Conservation (phyloP, 306 rosid genomes). For the Prunus campanulata region DNA sequence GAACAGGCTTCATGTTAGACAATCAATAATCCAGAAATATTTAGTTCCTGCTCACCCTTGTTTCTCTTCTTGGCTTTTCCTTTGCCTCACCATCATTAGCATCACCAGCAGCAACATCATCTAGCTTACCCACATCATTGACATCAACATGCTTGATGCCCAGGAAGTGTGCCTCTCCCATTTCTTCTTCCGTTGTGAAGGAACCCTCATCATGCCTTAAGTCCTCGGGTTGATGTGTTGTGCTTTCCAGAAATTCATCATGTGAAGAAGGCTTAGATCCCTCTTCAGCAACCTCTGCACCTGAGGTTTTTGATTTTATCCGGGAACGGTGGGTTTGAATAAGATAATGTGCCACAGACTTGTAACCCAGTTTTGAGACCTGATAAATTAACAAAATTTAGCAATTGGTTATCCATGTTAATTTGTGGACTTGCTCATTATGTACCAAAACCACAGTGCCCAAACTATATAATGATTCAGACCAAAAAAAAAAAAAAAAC, state of each 20-base stretch:
- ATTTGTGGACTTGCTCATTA: background rate
- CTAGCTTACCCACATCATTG: background rate
- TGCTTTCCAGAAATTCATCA: background rate
- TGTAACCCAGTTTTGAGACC: slow-evolving; percentile 42
- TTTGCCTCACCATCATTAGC: slow-evolving; percentile 5
- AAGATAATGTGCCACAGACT: slow-evolving; percentile 55
- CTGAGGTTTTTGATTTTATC: slow-evolving; percentile 12
- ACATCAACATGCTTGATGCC: background rate
- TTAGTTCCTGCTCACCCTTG: slow-evolving; percentile 3
- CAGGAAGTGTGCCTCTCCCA: too few relatives aligned
- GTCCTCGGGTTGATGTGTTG: too few relatives aligned
- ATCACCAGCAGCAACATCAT: background rate
- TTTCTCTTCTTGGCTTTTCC: slow-evolving; percentile 7
- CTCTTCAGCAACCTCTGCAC: slow-evolving; percentile 16
- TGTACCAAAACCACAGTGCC: background rate
- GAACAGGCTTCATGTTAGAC: background rate
- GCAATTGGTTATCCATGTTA: background rate
- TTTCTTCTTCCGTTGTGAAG: too few relatives aligned
- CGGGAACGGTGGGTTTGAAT: slow-evolving; percentile 31
- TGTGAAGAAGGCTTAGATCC: background rate
- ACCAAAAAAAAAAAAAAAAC: too few relatives aligned
- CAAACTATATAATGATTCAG: background rate
- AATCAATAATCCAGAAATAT: background rate
- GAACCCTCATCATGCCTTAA: too few relatives aligned
- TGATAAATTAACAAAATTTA: slow-evolving; percentile 8